phyloP scores from a whole-genome alignment of 495 filamentous ascomycete genomes.

The Podospora australis region DNA sequence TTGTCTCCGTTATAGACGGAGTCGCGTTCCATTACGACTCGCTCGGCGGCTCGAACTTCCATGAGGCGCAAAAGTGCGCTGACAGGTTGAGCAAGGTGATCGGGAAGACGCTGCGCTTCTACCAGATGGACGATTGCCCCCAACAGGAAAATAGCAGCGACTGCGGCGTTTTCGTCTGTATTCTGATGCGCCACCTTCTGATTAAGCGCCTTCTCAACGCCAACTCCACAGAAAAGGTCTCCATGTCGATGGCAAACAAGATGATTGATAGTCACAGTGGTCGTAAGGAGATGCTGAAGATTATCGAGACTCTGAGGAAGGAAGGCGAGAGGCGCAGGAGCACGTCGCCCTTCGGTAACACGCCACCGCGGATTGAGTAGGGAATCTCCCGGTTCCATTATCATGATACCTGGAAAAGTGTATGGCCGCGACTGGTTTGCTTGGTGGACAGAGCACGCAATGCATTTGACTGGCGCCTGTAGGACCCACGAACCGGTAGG shows the following conservation, averaged over 20 bases:
- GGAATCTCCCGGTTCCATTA: too few relatives aligned
- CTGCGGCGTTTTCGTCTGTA: slow-evolving; percentile 94
- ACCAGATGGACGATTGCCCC: slow-evolving; percentile 74
- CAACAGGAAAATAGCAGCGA: slow-evolving; percentile 90
- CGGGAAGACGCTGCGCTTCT: slow-evolving; percentile 56
- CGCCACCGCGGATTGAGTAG: slow-evolving; percentile 33
- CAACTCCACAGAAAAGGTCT: slow-evolving; percentile 73
- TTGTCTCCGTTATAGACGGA: slow-evolving; percentile 82
- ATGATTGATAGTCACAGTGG: slow-evolving; percentile 68
- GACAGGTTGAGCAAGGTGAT: slow-evolving; percentile 66
- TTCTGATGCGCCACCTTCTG: slow-evolving; percentile 84
- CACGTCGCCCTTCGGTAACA: slow-evolving; percentile 20
- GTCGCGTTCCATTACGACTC: slow-evolving; percentile 97
- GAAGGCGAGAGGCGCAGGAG: slow-evolving; percentile 69
- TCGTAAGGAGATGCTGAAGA: slow-evolving; percentile 80
- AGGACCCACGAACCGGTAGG: too few relatives aligned
- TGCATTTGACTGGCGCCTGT: too few relatives aligned
- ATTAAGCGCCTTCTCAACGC: slow-evolving; percentile 73
- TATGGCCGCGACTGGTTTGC: too few relatives aligned
- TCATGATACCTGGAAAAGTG: too few relatives aligned
- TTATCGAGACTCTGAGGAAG: slow-evolving; percentile 73
- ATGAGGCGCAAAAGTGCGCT: slow-evolving; percentile 59
- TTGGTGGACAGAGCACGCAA: too few relatives aligned
- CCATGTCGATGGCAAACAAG: slow-evolving; percentile 81
- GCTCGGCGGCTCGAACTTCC: slow-evolving; percentile 66